A percentile compares a stretch with the other conserved stretches of the same genome.
Evolutionary conservation across 225 moss, liverwort and hornwort species (phyloP).

Genomic region (Thuidium tamariscinum): DNA sequence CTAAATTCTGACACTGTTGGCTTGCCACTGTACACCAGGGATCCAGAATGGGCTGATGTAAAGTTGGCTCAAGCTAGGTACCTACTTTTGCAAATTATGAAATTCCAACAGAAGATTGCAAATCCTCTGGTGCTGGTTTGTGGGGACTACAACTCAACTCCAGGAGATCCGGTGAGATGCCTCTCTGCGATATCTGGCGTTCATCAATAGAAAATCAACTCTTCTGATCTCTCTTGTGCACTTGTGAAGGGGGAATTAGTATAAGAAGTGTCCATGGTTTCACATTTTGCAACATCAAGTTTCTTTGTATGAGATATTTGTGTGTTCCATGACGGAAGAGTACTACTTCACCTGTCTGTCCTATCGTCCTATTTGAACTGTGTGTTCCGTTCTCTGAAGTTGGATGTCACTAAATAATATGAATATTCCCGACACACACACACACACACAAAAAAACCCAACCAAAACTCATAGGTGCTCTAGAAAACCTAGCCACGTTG

Average conservation of each 20-base stretch:
- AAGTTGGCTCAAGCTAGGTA: slow-evolving; percentile 81
- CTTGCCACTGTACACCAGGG: slow-evolving; percentile 31
- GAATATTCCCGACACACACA: neutral
- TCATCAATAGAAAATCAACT: neutral
- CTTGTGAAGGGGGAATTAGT: neutral
- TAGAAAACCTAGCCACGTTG: neutral
- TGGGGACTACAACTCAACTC: slow-evolving; percentile 84
- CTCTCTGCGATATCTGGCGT: neutral
- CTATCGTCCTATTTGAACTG: neutral
- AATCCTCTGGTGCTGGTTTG: slow-evolving; percentile 45
- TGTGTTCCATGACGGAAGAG: neutral
- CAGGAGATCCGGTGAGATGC: slow-evolving; percentile 56
- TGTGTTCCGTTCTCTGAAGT: neutral
- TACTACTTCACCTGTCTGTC: neutral
- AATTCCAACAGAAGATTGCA: slow-evolving; percentile 29
- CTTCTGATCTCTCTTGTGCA: neutral
- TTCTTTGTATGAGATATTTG: neutral
- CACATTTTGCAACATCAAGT: neutral
- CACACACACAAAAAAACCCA: too few relatives aligned
- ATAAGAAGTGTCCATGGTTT: neutral
- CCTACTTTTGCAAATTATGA: slow-evolving; percentile 34
- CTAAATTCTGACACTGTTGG: neutral
- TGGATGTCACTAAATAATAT: neutral
- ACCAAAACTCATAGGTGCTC: neutral
- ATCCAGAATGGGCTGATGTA: slow-evolving; percentile 83